Conservation (phyloP, 768 basidiomycete species). For the Thelephora aurantiotincta region DNA sequence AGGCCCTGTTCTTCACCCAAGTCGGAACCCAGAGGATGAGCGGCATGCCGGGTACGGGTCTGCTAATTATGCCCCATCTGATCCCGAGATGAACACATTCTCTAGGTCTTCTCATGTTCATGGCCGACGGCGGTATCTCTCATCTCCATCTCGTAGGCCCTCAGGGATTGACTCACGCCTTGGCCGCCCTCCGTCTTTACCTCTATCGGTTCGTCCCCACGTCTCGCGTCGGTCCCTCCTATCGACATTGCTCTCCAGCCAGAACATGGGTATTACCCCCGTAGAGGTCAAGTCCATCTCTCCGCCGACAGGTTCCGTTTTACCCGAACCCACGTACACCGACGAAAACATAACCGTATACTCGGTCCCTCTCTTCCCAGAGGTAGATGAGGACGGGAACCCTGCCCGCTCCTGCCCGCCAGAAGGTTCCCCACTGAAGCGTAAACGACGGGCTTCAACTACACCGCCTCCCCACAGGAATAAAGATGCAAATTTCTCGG, state of each 20-base stretch:
- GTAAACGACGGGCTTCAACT: slow-evolving; percentile 5
- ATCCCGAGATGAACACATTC: not conserved
- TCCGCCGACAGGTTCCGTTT: slow-evolving; percentile 12
- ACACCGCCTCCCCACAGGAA: not conserved
- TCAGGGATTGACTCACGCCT: slow-evolving; percentile 48
- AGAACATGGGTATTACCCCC: slow-evolving; percentile 32
- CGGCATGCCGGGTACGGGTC: slow-evolving; percentile 60
- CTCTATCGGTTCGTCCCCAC: slow-evolving; percentile 39
- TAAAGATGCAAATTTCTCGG: not conserved
- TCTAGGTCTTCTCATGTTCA: slow-evolving; percentile 63
- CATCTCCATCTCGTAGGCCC: slow-evolving; percentile 59
- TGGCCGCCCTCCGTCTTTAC: slow-evolving; percentile 60
- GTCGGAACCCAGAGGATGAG: slow-evolving; percentile 44
- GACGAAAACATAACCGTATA: slow-evolving; percentile 58
- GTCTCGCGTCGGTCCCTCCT: not conserved
- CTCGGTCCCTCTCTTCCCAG: slow-evolving; percentile 31
- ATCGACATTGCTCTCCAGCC: slow-evolving; percentile 19
- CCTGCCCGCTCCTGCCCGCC: slow-evolving; percentile 11
- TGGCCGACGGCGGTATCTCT: slow-evolving; percentile 55
- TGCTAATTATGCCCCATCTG: not conserved
- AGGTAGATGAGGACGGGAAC: slow-evolving; percentile 15
- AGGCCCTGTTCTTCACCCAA: slow-evolving; percentile 60
- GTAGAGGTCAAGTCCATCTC: slow-evolving; percentile 24
- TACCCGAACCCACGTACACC: slow-evolving; percentile 32
- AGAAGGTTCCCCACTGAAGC: slow-evolving; percentile 9